phyloP scores from a whole-genome alignment of 1,139 yeast genomes.

The Geotrichum klebahnii region DNA sequence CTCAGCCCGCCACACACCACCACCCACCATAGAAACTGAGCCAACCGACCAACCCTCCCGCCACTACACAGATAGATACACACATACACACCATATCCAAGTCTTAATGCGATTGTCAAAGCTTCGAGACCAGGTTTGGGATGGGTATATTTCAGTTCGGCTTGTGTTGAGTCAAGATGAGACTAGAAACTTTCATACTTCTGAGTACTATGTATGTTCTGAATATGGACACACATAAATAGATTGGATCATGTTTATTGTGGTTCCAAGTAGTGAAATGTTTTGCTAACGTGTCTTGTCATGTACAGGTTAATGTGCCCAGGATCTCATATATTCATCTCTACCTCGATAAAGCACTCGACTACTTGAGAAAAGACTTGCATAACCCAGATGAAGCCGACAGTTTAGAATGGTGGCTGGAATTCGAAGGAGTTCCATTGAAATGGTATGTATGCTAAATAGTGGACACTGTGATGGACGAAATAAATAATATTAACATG shows the following conservation, averaged over 20 bases:
- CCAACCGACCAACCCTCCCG: too few relatives aligned
- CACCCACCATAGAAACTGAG: background rate
- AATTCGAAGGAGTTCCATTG: slow-evolving; percentile 57
- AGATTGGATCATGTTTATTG: too few relatives aligned
- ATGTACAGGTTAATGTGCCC: slow-evolving; percentile 30
- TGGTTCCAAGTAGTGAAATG: background rate
- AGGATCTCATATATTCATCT: slow-evolving; percentile 60
- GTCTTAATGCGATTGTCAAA: slow-evolving; percentile 1
- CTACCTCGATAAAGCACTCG: slow-evolving; percentile 43
- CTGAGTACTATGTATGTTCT: slow-evolving; percentile 27
- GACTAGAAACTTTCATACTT: slow-evolving; percentile 28
- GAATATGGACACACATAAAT: background rate
- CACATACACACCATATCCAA: too few relatives aligned
- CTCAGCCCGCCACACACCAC: background rate
- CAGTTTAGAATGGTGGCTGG: slow-evolving; percentile 59
- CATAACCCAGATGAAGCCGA: slow-evolving; percentile 39
- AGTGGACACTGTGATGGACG: too few relatives aligned
- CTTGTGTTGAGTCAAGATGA: slow-evolving; percentile 38
- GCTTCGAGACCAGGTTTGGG: slow-evolving; percentile 48
- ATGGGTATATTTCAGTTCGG: slow-evolving; percentile 51
- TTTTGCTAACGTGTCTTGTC: slow-evolving; percentile 8
- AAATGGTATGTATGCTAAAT: slow-evolving; percentile 51
- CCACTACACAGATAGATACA: too few relatives aligned
- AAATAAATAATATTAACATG: too few relatives aligned
- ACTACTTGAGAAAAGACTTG: slow-evolving; percentile 46